Percentiles rank a stretch among this genome's conserved stretches.
These are phyloP conservation scores for Cercospora sesami DNA, from an alignment of 2,329 filamentous ascomycete genomes.

Conservation along the genomic window DNA sequence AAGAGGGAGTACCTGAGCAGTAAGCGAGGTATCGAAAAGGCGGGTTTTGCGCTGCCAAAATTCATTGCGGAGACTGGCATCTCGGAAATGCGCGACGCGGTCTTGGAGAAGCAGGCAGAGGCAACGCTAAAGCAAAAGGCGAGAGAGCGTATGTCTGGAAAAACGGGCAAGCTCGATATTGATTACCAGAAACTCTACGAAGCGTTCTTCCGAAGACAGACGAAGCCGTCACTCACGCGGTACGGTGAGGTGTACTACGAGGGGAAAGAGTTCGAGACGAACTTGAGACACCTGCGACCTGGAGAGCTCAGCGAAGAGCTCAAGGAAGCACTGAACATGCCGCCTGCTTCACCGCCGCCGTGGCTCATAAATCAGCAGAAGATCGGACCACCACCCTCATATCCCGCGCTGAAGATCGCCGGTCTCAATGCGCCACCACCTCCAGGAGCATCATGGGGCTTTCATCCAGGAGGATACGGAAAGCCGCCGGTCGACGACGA, in stretches of 20 bases:
- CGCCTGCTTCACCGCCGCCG: slow-evolving; percentile 85
- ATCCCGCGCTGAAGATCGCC: slow-evolving; percentile 91
- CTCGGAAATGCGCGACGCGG: slow-evolving; percentile 95
- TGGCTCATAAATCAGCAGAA: slow-evolving; percentile 98
- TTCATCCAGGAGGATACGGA: slow-evolving; percentile 91
- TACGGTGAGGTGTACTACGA: slow-evolving; percentile 99
- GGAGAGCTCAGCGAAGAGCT: slow-evolving; percentile 87
- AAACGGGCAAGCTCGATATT: slow-evolving; percentile 96
- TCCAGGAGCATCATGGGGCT: slow-evolving; percentile 87
- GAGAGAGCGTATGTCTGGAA: slow-evolving; percentile 87
- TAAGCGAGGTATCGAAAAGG: slow-evolving; percentile 94
- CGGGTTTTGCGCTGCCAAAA: slow-evolving; percentile 85
- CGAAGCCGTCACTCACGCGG: slow-evolving; percentile 87
- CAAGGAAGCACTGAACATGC: slow-evolving; percentile 90
- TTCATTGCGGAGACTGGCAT: slow-evolving; percentile 98
- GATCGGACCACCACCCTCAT: slow-evolving; percentile 88
- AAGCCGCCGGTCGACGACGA: slow-evolving; percentile 94
- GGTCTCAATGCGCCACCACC: slow-evolving; percentile 93
- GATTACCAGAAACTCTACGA: slow-evolving; percentile 98
- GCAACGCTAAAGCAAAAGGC: slow-evolving; percentile 93
- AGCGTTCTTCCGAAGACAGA: slow-evolving; percentile 97
- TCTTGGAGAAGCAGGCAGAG: slow-evolving; percentile 91
- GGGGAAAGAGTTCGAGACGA: slow-evolving; percentile 96
- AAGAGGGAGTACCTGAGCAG: slow-evolving; percentile 97
- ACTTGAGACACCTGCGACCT: slow-evolving; percentile 83